phyloP scores from a whole-genome alignment of 1,139 yeast species.

The Candida sp. region DNA sequence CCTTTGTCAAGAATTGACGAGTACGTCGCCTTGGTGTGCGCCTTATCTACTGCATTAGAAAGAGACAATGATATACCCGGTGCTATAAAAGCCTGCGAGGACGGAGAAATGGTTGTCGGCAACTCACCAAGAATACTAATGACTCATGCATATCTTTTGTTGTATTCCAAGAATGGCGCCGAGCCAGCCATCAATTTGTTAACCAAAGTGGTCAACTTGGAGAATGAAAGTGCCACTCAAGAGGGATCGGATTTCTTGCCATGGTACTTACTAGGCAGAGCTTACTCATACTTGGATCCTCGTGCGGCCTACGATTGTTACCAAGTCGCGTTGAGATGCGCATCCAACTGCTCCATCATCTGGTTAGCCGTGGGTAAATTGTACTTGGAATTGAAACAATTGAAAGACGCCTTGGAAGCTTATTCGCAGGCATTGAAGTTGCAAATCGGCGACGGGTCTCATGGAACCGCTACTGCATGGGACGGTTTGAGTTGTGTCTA shows the following conservation, averaged over 20 bases:
- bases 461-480: constrained; percentile 66
- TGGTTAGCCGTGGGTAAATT: constrained; percentile 72
- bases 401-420: constrained; percentile 70
- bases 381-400: constrained; percentile 60
- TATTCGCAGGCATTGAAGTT: constrained; percentile 66
- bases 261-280: constrained; percentile 60
- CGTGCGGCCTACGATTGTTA: constrained; percentile 59
- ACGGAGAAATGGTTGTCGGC: constrained; percentile 49
- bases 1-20: constrained; percentile 48
- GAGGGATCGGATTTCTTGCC: constrained; percentile 51
- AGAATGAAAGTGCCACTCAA: constrained; percentile 22
- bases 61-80: constrained; percentile 50
- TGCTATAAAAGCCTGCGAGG: constrained; percentile 52
- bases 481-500: constrained; percentile 68
- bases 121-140: constrained; percentile 46
- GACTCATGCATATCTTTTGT: constrained; percentile 50
- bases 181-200: constrained; percentile 39
- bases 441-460: constrained; percentile 51
- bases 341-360: constrained; percentile 58
- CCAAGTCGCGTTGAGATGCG: constrained; percentile 59
- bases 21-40: constrained; percentile 55
- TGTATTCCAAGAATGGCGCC: constrained; percentile 16
- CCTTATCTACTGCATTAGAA: constrained; percentile 54
- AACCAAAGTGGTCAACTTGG: constrained; percentile 35
- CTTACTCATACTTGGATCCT: constrained; percentile 52